phyloP scores from a whole-genome alignment of 2,329 filamentous ascomycete genomes.

The Aspergillus brasiliensis region DNA sequence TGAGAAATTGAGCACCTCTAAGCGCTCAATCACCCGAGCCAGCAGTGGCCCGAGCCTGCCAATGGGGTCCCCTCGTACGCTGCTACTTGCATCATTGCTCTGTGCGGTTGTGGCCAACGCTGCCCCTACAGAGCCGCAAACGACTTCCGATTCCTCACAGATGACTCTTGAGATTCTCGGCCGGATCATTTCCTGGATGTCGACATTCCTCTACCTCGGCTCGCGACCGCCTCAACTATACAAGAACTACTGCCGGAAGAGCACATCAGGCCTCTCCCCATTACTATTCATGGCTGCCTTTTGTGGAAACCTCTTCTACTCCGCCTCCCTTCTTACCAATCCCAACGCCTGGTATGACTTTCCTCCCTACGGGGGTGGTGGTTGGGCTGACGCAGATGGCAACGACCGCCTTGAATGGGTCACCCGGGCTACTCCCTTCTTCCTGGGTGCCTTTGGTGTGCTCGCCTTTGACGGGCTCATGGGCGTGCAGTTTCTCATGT shows the following conservation, averaged over 20 bases:
- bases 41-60: conserved; percentile 31
- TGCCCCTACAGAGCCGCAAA: conserved; percentile 32
- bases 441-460: conserved; percentile 66
- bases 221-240: conserved; percentile 66
- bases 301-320: conserved; percentile 69
- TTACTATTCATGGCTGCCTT: conserved; percentile 68
- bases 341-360: conserved; percentile 64
- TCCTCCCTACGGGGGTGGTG: conserved; percentile 57
- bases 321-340: conserved; percentile 62
- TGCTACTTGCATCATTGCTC: conserved; percentile 48
- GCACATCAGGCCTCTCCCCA: conserved; percentile 64
- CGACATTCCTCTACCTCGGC: conserved; percentile 59
- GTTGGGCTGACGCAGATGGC: conserved; percentile 61
- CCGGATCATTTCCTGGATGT: conserved; percentile 58
- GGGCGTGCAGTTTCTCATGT: conserved; percentile 64
- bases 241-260: conserved; percentile 65
- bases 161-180: conserved; percentile 49
- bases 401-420: conserved; percentile 61
- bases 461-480: conserved; percentile 64
- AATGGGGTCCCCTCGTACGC: conserved; percentile 45
- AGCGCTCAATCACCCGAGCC: conserved; percentile 30
- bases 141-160: conserved; percentile 20
- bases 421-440: conserved; percentile 62
- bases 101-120: conserved; percentile 49
- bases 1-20: conserved; percentile 36